phyloP scores from a whole-genome alignment of 2,329 filamentous ascomycete genomes.

The Raffaelea deltoideospora region DNA sequence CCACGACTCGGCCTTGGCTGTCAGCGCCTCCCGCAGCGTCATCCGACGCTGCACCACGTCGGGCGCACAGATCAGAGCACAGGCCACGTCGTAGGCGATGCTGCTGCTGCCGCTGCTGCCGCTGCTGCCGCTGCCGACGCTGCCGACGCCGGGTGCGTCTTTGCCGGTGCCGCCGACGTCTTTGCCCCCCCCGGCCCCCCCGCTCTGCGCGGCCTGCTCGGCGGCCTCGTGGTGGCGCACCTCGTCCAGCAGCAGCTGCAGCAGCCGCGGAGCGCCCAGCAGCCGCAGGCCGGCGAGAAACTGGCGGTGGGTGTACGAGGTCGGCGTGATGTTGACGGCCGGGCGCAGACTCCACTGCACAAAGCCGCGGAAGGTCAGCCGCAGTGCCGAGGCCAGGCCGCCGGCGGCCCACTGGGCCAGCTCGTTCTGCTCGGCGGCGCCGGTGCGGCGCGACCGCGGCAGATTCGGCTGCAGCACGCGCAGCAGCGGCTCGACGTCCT shows the following conservation, averaged over 20 bases:
- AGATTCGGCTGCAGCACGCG: slow-evolving; percentile 47
- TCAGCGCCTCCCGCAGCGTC: slow-evolving; percentile 45
- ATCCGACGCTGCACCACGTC: slow-evolving; percentile 34
- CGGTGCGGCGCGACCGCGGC: slow-evolving; percentile 43
- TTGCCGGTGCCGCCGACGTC: not conserved
- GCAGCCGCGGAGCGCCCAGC: slow-evolving; percentile 43
- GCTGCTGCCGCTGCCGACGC: slow-evolving; percentile 3
- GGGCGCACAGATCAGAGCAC: slow-evolving; percentile 54
- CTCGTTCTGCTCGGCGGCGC: slow-evolving; percentile 48
- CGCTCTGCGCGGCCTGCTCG: slow-evolving; percentile 15
- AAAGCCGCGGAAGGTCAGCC: slow-evolving; percentile 45
- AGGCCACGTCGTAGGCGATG: slow-evolving; percentile 53
- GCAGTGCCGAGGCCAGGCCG: slow-evolving; percentile 42
- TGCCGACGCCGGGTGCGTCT: too few relatives aligned
- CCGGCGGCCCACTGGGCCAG: slow-evolving; percentile 51
- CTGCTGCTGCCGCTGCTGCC: slow-evolving; percentile 37
- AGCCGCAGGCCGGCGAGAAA: slow-evolving; percentile 45
- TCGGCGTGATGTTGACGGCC: slow-evolving; percentile 35
- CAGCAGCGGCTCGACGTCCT: slow-evolving; percentile 55
- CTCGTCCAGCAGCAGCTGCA: slow-evolving; percentile 52
- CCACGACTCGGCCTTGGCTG: slow-evolving; percentile 41
- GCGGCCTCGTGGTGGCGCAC: slow-evolving; percentile 47
- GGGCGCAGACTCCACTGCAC: slow-evolving; percentile 52
- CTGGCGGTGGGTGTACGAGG: slow-evolving; percentile 59
- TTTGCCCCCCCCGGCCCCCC: not conserved